Evolutionary conservation across 73 alveolate species (phyloP), one percentile per base, ranked within the genome.

Genomic region (Diophrys sp.): DNA sequence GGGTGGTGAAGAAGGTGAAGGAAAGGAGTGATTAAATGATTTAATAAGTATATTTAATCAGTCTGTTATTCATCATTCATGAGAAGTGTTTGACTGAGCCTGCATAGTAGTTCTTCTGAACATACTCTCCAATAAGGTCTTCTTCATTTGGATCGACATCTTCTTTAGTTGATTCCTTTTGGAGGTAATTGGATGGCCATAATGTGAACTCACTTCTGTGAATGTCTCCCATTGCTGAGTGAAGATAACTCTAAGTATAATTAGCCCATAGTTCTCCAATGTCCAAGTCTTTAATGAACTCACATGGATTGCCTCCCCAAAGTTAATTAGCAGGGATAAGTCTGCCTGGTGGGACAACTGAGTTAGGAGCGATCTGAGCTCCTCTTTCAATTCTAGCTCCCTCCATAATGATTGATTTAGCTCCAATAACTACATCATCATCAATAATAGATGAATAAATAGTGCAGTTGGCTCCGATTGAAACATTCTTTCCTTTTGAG

Each of bases 251-350:
- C 34, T 70, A 33, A 0, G 90, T 30, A 53, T 87, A 87, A 78
- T 87, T 87, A 23, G 90, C 74, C 84, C 85, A 81, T 29, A 77
- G 27, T 70, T 87, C 94, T 34, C 90, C 94, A 23, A 87, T 33
- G 57, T 80, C 83, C 0, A 87, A 73, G 28, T 87, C 94, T 54
- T 87, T 87, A 2, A 87, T 85, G 44, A 26, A 87, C 33, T 80
- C 89, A 14, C 74, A 80, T 55, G 98, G 98, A 81, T 89, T 91
- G 18, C 98, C 98, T 27, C 89, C 97, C 98, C 98, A 94, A n/a
- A 91, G 78, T 67, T 94, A 83, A n/a, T 87, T 87, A 30, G 96
- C 83, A 0, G 98, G 98, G 67, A 94, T 91, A 72, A 91, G 81
- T 85, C 95, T 92, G 25, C 98, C 98, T 71, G 98, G 95, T 32